Percentiles rank a stretch among this genome's conserved stretches.
Evolutionary conservation across 495 filamentous ascomycete species (phyloP).

Genomic region (Podospora anserina): DNA sequence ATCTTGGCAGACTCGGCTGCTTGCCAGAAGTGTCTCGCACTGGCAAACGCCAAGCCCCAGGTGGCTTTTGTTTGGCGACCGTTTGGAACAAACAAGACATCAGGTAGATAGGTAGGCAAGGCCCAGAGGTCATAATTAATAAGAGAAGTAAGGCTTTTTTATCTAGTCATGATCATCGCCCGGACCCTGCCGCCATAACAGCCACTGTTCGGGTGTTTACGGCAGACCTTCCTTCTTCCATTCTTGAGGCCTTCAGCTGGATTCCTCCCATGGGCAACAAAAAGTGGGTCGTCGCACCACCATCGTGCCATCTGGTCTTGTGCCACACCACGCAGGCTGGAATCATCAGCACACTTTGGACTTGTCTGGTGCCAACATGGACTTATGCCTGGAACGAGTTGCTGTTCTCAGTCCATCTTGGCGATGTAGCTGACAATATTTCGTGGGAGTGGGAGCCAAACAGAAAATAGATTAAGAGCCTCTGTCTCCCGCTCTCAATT

Average conservation of each 20-base stretch:
- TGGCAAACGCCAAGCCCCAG: not conserved
- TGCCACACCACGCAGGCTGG: not conserved
- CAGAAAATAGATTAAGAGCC: slow-evolving; percentile 3
- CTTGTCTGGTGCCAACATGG: not conserved
- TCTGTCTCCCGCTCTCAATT: slow-evolving; percentile 1
- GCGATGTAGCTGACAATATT: not conserved
- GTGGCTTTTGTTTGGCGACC: too few species aligned
- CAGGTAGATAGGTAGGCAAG: too few species aligned
- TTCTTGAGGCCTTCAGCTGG: not conserved
- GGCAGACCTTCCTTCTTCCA: too few species aligned
- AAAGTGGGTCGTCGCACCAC: not conserved
- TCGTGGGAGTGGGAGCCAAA: not conserved
- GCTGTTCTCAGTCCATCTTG: not conserved
- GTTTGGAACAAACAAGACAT: too few species aligned
- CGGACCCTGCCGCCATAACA: not conserved
- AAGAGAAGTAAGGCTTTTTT: too few species aligned
- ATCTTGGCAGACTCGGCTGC: not conserved
- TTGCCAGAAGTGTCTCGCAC: not conserved
- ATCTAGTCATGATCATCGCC: not conserved
- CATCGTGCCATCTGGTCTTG: not conserved
- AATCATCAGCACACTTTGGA: not conserved
- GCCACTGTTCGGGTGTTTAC: not conserved
- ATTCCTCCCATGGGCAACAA: not conserved
- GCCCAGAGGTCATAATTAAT: too few species aligned
- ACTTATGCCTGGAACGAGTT: not conserved